Evolutionary conservation across 2,329 filamentous ascomycete genomes (phyloP).

Genomic region (Alternaria sp.): DNA sequence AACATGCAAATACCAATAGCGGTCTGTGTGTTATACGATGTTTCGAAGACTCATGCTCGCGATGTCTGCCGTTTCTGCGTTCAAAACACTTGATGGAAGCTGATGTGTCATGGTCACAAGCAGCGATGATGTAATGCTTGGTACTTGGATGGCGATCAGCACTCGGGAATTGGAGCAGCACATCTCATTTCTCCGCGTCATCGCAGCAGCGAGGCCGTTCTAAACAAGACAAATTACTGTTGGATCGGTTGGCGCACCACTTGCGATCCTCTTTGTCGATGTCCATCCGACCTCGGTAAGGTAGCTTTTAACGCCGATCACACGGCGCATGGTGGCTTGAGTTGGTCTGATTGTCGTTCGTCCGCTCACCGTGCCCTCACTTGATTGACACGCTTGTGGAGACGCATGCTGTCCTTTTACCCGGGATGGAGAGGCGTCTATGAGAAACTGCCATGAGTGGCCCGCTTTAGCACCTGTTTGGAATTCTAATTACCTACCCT

Average conservation of each 20-base stretch:
- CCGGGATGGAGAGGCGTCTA: slow-evolving; percentile 42
- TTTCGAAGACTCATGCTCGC: background rate
- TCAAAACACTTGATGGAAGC: background rate
- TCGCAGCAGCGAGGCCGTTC: slow-evolving; percentile 23
- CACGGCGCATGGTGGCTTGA: slow-evolving; percentile 26
- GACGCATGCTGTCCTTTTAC: slow-evolving; percentile 42
- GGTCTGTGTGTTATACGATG: slow-evolving; percentile 10
- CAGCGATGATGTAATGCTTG: slow-evolving; percentile 31
- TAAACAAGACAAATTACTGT: slow-evolving; percentile 17
- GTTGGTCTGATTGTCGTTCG: slow-evolving; percentile 34
- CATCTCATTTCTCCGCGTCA: slow-evolving; percentile 28
- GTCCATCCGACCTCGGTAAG: slow-evolving; percentile 41
- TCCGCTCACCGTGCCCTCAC: slow-evolving; percentile 27
- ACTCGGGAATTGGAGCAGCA: slow-evolving; percentile 16
- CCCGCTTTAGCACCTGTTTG: slow-evolving; percentile 39
- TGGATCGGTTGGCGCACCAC: slow-evolving; percentile 29
- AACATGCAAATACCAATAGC: slow-evolving; percentile 2
- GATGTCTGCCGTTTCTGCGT: background rate
- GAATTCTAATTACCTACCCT: slow-evolving; percentile 37
- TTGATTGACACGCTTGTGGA: slow-evolving; percentile 33
- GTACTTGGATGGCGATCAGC: slow-evolving; percentile 18
- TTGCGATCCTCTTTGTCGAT: slow-evolving; percentile 32
- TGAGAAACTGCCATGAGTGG: slow-evolving; percentile 42
- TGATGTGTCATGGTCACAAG: slow-evolving; percentile 10
- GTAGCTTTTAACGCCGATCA: slow-evolving; percentile 39